These are phyloP conservation scores for Coemansia aciculifera DNA, from an alignment of 192 early-diverging fungal genomes.

Conservation along the genomic window DNA sequence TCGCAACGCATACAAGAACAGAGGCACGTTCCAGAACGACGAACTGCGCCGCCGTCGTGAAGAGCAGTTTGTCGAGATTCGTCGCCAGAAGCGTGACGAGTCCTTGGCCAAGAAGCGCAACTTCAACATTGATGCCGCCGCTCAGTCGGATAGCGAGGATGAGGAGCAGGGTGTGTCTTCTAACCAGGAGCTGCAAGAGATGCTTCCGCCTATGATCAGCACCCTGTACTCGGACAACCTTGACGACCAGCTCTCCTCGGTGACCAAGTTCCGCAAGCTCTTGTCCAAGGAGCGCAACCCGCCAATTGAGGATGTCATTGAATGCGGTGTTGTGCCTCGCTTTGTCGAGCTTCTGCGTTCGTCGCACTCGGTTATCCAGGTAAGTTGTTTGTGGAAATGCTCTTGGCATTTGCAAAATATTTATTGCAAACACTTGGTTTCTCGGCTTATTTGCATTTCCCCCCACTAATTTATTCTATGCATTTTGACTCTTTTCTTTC, in stretches of 20 bases:
- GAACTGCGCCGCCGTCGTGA: slow-evolving; percentile 92
- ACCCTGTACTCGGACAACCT: slow-evolving; percentile 76
- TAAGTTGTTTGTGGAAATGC: slow-evolving; percentile 18
- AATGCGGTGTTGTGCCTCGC: slow-evolving; percentile 85
- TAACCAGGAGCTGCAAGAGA: slow-evolving; percentile 70
- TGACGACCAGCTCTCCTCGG: slow-evolving; percentile 78
- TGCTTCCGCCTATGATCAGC: slow-evolving; percentile 76
- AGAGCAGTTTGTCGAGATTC: slow-evolving; percentile 88
- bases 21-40: slow-evolving; percentile 82
- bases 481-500: not conserved
- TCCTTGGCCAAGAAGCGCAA: slow-evolving; percentile 90
- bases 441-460: slow-evolving; percentile 4
- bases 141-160: slow-evolving; percentile 72
- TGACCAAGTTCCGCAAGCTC: slow-evolving; percentile 90
- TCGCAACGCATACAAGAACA: slow-evolving; percentile 82
- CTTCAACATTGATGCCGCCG: slow-evolving; percentile 57
- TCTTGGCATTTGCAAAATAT: not conserved
- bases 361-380: slow-evolving; percentile 79
- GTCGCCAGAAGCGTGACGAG: slow-evolving; percentile 96
- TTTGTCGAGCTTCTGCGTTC: slow-evolving; percentile 95
- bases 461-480: slow-evolving; percentile 5
- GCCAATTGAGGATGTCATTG: slow-evolving; percentile 95
- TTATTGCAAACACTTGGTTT: not conserved
- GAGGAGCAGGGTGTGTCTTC: slow-evolving; percentile 65
- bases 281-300: slow-evolving; percentile 94